phyloP scores from a whole-genome alignment of 495 filamentous ascomycete genomes.

The Alectoria sarmentosa region DNA sequence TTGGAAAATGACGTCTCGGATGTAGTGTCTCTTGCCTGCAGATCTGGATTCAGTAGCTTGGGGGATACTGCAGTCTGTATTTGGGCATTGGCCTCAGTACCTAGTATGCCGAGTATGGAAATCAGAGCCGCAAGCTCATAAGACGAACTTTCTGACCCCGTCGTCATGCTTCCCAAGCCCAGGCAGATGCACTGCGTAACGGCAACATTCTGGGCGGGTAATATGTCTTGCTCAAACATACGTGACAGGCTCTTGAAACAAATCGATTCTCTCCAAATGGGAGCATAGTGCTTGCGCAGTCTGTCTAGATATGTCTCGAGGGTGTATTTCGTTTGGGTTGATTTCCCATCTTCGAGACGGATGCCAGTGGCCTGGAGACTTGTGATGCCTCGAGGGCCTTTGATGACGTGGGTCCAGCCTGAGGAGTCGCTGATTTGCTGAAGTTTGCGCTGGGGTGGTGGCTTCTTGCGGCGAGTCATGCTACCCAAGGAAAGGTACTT shows the following conservation, averaged over 20 bases:
- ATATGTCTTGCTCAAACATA: conserved; percentile 9
- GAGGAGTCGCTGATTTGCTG: conserved; percentile 41
- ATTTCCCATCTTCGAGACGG: neutral
- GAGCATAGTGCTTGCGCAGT: conserved; percentile 12
- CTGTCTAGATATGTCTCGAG: conserved; percentile 33
- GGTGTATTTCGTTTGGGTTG: conserved; percentile 33
- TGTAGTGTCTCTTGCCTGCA: neutral
- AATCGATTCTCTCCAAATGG: conserved; percentile 13
- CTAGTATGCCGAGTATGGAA: conserved; percentile 40
- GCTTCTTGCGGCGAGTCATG: conserved; percentile 38
- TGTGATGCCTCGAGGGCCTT: conserved; percentile 23
- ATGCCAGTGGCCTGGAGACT: conserved; percentile 25
- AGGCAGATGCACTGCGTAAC: conserved; percentile 39
- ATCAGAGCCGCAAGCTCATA: conserved; percentile 58
- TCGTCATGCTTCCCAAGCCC: conserved; percentile 49
- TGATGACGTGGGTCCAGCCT: conserved; percentile 53
- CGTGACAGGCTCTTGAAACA: conserved; percentile 6
- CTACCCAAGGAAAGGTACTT: too few species aligned
- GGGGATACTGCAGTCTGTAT: neutral
- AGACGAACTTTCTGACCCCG: conserved; percentile 27
- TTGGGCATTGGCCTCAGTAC: too few species aligned
- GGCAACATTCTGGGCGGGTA: neutral
- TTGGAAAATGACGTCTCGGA: conserved; percentile 46
- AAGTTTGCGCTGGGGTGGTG: conserved; percentile 34
- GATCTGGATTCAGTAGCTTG: neutral